A percentile compares a stretch with the other conserved stretches of the same genome.
Evolutionary conservation across 2,329 filamentous ascomycete genomes (phyloP).

Genomic region (Alternaria consortialis): DNA sequence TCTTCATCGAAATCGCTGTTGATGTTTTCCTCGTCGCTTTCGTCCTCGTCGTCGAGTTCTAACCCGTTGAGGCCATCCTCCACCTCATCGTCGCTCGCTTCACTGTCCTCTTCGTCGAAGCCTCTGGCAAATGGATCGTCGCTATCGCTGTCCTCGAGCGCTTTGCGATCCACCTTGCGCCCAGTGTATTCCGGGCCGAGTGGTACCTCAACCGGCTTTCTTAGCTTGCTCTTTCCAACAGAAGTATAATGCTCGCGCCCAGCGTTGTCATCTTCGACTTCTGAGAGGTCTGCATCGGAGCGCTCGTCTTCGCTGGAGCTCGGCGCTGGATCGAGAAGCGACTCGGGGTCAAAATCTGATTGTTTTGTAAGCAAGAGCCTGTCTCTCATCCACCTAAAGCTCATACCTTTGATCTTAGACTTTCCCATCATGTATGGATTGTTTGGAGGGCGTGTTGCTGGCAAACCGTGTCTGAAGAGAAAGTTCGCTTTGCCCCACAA

Average conservation of each 20-base stretch:
- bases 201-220: constrained; percentile 72
- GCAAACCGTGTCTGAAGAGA: constrained; percentile 14
- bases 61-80: constrained; percentile 27
- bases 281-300: constrained; percentile 57
- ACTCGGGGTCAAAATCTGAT: constrained; percentile 83
- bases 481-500: constrained; percentile 39
- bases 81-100: constrained; percentile 51
- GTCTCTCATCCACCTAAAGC: accelerated
- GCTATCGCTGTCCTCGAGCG: constrained; percentile 64
- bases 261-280: constrained; percentile 57
- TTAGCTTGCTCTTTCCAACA: constrained; percentile 86
- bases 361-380: not conserved
- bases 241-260: constrained; percentile 87
- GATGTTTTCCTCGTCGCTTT: constrained; percentile 48
- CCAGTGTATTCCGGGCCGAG: constrained; percentile 85
- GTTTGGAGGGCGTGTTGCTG: constrained; percentile 4
- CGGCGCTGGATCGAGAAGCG: constrained; percentile 64
- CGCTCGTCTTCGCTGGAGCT: constrained; percentile 66
- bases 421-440: constrained; percentile 37
- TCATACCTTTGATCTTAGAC: constrained; percentile 42
- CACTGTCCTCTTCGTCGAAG: constrained; percentile 53
- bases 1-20: constrained; percentile 55
- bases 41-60: constrained; percentile 12
- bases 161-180: constrained; percentile 74
- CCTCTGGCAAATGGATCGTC: constrained; percentile 59